Base-by-base conservation (phyloP, 345 rosid genomes). In the Melaleuca quinquenervia region DNA sequence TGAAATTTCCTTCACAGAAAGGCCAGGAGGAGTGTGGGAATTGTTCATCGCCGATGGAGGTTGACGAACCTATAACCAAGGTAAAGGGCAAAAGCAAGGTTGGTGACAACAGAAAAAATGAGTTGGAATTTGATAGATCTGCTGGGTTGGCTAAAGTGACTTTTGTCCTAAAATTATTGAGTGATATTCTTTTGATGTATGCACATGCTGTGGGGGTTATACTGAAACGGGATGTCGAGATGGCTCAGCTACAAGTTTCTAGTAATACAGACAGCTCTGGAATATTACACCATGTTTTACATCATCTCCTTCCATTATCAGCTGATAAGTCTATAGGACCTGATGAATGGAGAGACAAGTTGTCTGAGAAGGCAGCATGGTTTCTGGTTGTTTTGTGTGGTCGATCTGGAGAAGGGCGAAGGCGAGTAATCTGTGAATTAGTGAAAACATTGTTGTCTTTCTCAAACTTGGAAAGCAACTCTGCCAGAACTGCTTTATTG, bases 311-410 rank as follows among this genome's bases (percentile, higher is more conserved):
- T 88, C 97, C 97, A 18, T 88, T 94, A 89, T 91, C 98, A 80
- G 58, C 87, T 36, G 94, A 95, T 84, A 96, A 96, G 87, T 93
- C 93, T 82, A 93, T 89, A 21, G 97, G 98, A 55, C 96, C 96
- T 85, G 96, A 94, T 89, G 98, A 96, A 85, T 94, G 98, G 98
- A 96, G 95, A 87, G 91, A 91, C 83, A 97, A 94, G 89, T 88
- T 97, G 91, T 95, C 99, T 85, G 99, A 93, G 91, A 97, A 94
- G 87, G 96, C 98, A 82, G 92, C 98, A 55, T 94, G 96, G 95
- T 96, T 97, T 91, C 88, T 97, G 87, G 98, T 97, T 76, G 98
- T 94, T 84, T 83, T 95, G 62, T 97, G 99, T 83, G 94, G 96
- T 76, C 96, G 99, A 86, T 97, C 98, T 50, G 90, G 94, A 91